Conservation (phyloP, 352 stramenopile species). For the Plasmopara muralis region DNA sequence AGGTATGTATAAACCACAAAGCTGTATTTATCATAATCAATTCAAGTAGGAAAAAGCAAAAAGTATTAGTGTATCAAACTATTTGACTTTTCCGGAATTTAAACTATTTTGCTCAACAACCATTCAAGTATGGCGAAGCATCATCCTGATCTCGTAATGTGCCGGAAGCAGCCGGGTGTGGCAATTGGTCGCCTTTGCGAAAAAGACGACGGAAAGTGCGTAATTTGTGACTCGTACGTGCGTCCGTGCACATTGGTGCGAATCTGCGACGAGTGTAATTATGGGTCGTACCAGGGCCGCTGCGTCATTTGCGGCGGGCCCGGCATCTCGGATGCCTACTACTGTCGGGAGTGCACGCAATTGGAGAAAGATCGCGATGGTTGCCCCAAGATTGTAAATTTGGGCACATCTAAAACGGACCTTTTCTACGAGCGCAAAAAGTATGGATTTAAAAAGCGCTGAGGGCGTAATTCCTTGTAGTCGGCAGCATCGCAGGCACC, state of each 20-base stretch:
- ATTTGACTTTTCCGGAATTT: not conserved
- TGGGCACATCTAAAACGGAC: slow-evolving; percentile 93
- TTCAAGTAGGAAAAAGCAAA: too few species aligned
- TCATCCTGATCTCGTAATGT: slow-evolving; percentile 99
- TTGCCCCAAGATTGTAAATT: slow-evolving; percentile 99
- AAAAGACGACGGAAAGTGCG: slow-evolving; percentile 99
- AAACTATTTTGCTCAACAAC: not conserved
- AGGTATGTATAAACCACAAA: too few species aligned
- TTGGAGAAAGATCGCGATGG: slow-evolving; percentile 95
- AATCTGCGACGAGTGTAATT: slow-evolving; percentile 99
- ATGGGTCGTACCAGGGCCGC: slow-evolving; percentile 93
- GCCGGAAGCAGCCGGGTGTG: slow-evolving; percentile 98
- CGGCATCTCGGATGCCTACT: slow-evolving; percentile 99
- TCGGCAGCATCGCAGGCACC: not conserved
- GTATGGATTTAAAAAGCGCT: slow-evolving; percentile 91
- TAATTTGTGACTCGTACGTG: slow-evolving; percentile 99
- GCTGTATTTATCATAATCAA: too few species aligned
- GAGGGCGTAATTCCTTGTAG: slow-evolving; percentile 18
- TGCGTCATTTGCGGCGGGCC: slow-evolving; percentile 97
- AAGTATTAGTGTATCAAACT: too few species aligned
- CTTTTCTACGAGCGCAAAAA: slow-evolving; percentile 99
- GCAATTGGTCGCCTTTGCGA: slow-evolving; percentile 96
- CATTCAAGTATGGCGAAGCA: slow-evolving; percentile 94
- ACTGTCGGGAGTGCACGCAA: slow-evolving; percentile 98
- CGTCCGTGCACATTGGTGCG: slow-evolving; percentile 95